phyloP scores from a whole-genome alignment of 1,139 yeast species.

The Blastobotrys illinoisensis region DNA sequence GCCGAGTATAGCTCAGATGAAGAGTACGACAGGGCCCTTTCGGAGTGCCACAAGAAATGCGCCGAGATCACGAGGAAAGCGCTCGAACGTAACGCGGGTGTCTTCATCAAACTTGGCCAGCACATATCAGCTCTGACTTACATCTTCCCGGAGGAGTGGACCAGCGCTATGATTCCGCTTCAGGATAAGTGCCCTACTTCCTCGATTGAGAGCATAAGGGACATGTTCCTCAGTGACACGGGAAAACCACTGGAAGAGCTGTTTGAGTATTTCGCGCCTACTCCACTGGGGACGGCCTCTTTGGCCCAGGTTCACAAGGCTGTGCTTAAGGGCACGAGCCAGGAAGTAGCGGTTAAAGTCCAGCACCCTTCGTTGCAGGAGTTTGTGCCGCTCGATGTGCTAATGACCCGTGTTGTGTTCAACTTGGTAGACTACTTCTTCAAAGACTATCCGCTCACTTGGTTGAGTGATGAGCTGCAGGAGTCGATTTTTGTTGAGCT shows the following conservation, averaged over 20 bases:
- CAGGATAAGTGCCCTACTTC: constrained; percentile 90
- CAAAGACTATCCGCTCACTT: constrained; percentile 87
- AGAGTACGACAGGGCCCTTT: constrained; percentile 51
- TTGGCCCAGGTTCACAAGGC: constrained; percentile 94
- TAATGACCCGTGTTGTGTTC: constrained; percentile 73
- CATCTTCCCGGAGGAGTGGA: constrained; percentile 89
- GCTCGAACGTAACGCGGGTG: constrained; percentile 81
- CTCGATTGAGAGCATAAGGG: constrained; percentile 58
- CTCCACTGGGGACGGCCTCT: constrained; percentile 92
- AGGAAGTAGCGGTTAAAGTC: constrained; percentile 84
- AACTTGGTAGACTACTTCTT: constrained; percentile 67
- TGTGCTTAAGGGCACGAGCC: constrained; percentile 50
- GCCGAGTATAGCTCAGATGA: constrained; percentile 42
- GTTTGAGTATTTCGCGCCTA: constrained; percentile 60
- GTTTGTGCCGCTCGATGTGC: constrained; percentile 85
- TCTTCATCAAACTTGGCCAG: constrained; percentile 91
- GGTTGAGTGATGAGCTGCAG: constrained; percentile 92
- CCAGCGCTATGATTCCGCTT: constrained; percentile 85
- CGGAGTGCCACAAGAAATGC: constrained; percentile 63
- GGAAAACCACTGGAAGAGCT: constrained; percentile 55
- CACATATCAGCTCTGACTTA: constrained; percentile 91
- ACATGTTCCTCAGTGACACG: constrained; percentile 63
- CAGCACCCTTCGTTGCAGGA: constrained; percentile 88
- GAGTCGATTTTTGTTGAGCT: constrained; percentile 81
- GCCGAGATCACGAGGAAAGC: constrained; percentile 78